phyloP scores from a whole-genome alignment of 2,329 filamentous ascomycete species.

The Penicillium oxalicum region DNA sequence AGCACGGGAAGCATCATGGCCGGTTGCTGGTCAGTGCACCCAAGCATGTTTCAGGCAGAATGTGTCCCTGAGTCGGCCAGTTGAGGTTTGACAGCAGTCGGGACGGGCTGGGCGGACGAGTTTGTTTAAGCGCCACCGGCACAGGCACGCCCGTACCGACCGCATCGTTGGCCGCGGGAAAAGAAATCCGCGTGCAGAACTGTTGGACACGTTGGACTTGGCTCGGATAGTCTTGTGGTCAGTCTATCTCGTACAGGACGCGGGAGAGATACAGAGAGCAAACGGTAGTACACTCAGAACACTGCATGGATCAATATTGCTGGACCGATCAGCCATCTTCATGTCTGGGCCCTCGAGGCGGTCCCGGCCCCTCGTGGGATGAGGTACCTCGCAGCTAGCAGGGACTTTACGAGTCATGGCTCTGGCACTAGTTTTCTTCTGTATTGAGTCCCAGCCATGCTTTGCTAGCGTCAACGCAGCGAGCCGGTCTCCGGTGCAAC shows the following conservation, averaged over 20 bases:
- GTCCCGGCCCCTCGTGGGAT: no score
- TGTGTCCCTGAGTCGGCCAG: background rate
- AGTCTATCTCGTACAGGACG: no score
- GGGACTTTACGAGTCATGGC: conserved; percentile 8
- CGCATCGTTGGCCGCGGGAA: background rate
- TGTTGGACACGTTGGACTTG: no score
- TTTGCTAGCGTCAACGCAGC: conserved; percentile 16
- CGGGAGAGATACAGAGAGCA: no score
- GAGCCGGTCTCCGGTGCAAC: conserved; percentile 12
- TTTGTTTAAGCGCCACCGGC: conserved; percentile 2
- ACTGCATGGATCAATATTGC: no score
- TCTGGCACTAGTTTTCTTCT: no score
- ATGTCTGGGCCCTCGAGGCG: no score
- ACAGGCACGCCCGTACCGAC: background rate
- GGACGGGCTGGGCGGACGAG: background rate
- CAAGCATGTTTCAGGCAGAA: background rate
- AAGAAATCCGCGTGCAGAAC: background rate
- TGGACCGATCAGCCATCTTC: no score
- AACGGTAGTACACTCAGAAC: no score
- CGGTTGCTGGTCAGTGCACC: background rate
- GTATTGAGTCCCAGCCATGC: no score
- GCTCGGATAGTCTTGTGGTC: no score
- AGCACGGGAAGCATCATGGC: background rate
- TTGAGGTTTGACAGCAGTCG: background rate
- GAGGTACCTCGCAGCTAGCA: conserved; percentile 1